A percentile compares a stretch with the other conserved stretches of the same genome.
Evolutionary conservation across 805 yeast species (phyloP).

Genomic region (Teunomyces funiuensis): DNA sequence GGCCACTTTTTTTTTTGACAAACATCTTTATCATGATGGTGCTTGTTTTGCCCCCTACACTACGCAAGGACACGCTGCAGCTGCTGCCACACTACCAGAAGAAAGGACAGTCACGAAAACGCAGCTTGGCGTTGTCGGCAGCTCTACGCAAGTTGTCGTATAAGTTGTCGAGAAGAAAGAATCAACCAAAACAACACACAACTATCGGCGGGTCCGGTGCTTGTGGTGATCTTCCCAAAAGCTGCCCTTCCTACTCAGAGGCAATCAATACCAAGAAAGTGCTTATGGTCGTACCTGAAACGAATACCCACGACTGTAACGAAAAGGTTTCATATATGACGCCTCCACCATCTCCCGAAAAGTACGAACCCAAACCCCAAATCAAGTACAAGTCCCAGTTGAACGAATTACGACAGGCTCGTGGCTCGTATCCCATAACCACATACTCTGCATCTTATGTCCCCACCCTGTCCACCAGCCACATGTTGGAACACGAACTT

Average conservation of each 20-base stretch:
- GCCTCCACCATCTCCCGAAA: no score
- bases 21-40: background rate
- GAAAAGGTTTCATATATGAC: no score
- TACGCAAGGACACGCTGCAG: background rate
- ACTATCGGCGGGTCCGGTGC: background rate
- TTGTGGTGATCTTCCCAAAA: background rate
- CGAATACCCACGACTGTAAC: background rate
- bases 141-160: background rate
- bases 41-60: conserved; percentile 1
- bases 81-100: background rate
- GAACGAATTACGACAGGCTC: conserved; percentile 4
- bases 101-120: background rate
- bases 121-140: background rate
- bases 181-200: background rate
- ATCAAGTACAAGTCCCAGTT: conserved; percentile 12
- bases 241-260: conserved; percentile 2
- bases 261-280: background rate
- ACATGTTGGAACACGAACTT: background rate
- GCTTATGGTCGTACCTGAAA: background rate
- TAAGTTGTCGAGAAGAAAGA: background rate
- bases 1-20: background rate
- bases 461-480: background rate
- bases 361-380: background rate
- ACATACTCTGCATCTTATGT: background rate
- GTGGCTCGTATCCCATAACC: background rate